Conservation (phyloP, 768 basidiomycete genomes). For the Suillus americanus region DNA sequence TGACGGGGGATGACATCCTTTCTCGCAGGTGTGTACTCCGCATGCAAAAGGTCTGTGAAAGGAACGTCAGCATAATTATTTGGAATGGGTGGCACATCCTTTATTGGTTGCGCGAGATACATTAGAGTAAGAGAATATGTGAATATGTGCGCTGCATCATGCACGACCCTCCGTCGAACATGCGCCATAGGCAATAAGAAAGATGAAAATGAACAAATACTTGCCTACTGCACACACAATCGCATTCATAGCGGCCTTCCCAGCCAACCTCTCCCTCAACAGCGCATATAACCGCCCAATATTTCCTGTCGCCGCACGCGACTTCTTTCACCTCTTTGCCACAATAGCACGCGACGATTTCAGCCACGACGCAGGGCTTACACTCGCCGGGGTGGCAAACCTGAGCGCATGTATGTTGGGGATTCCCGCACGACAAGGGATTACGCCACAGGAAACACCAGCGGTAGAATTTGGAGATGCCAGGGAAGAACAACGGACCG, state of each 20-base stretch:
- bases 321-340: constrained; percentile 62
- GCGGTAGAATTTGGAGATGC: constrained; percentile 5
- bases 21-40: constrained; percentile 69
- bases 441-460: constrained; percentile 37
- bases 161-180: constrained; percentile 41
- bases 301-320: constrained; percentile 64
- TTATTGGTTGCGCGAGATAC: background rate
- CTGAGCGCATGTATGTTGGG: constrained; percentile 62
- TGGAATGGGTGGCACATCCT: background rate
- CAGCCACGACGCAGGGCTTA: constrained; percentile 54
- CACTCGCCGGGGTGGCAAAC: constrained; percentile 82
- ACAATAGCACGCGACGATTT: constrained; percentile 74
- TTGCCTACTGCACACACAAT: background rate
- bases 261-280: constrained; percentile 55
- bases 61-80: background rate
- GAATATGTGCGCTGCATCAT: background rate
- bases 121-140: background rate
- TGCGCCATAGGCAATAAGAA: background rate
- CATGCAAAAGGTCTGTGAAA: constrained; percentile 65
- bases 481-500: constrained; percentile 53
- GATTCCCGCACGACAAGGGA: constrained; percentile 60
- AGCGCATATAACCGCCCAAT: constrained; percentile 37
- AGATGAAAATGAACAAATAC: background rate
- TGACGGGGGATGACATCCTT: constrained; percentile 77
- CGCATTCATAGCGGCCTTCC: constrained; percentile 40